phyloP scores from a whole-genome alignment of 495 filamentous ascomycete species.

The Aspergillus sclerotioniger region DNA sequence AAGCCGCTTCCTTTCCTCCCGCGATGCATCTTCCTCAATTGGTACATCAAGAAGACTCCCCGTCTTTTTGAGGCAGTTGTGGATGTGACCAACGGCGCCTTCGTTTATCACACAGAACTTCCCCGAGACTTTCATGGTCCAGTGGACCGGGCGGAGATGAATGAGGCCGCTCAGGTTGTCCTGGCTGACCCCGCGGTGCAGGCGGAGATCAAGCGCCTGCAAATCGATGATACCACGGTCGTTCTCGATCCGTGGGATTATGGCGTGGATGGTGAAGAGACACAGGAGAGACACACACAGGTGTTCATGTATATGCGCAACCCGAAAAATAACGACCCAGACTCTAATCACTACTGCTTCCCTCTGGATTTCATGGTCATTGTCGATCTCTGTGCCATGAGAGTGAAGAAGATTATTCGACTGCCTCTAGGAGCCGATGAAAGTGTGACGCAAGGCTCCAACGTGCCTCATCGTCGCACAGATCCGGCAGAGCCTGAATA shows the following conservation, averaged over 20 bases:
- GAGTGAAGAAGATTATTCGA: slow-evolving; percentile 49
- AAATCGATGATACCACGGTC: background rate
- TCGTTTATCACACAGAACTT: too few relatives aligned
- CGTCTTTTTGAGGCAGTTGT: too few relatives aligned
- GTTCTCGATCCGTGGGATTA: background rate
- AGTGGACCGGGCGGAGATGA: too few relatives aligned
- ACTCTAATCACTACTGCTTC: slow-evolving; percentile 71
- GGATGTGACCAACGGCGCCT: too few relatives aligned
- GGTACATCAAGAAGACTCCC: too few relatives aligned
- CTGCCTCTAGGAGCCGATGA: slow-evolving; percentile 31
- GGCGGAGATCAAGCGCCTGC: too few relatives aligned
- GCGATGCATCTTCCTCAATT: too few relatives aligned
- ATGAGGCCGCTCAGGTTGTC: too few relatives aligned
- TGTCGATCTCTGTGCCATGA: slow-evolving; percentile 51
- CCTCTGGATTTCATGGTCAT: slow-evolving; percentile 70
- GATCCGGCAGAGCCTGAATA: slow-evolving; percentile 25
- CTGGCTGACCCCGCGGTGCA: too few relatives aligned
- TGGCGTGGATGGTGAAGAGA: background rate
- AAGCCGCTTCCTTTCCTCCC: too few relatives aligned
- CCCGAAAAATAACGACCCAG: slow-evolving; percentile 20
- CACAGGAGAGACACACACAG: slow-evolving; percentile 13
- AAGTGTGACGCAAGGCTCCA: background rate
- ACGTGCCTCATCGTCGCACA: too few relatives aligned
- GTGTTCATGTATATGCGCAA: slow-evolving; percentile 32
- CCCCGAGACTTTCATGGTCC: too few relatives aligned